These are phyloP conservation scores for Arabidopsis suecica DNA, from an alignment of 345 rosid species.

Conservation along the genomic window DNA sequence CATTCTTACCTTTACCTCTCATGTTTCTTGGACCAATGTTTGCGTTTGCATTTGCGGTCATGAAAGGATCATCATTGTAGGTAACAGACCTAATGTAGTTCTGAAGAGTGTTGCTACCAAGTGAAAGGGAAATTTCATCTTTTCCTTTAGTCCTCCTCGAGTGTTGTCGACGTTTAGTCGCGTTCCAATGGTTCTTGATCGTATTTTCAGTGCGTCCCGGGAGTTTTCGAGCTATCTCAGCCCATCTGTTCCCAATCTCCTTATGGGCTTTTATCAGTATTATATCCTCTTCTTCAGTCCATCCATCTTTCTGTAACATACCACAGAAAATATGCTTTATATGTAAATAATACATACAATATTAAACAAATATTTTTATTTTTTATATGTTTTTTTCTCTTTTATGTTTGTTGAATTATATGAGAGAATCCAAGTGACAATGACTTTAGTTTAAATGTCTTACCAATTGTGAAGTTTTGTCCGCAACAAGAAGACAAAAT, in stretches of 20 bases:
- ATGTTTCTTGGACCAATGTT: neutral
- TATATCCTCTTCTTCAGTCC: slow-evolving; percentile 71
- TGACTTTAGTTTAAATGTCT: slow-evolving; percentile 20
- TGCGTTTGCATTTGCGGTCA: neutral
- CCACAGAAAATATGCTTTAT: neutral
- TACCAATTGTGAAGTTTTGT: slow-evolving; percentile 1
- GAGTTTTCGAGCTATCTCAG: slow-evolving; percentile 64
- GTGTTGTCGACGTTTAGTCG: slow-evolving; percentile 56
- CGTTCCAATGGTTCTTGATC: slow-evolving; percentile 65
- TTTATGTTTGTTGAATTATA: slow-evolving; percentile 19
- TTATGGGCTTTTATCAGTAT: slow-evolving; percentile 50
- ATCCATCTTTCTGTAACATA: slow-evolving; percentile 62
- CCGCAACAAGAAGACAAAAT: slow-evolving; percentile 26
- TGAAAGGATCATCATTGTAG: slow-evolving; percentile 10
- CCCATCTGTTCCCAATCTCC: slow-evolving; percentile 71
- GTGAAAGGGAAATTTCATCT: slow-evolving; percentile 17
- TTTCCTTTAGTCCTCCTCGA: slow-evolving; percentile 51
- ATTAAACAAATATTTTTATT: neutral
- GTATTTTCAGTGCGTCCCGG: slow-evolving; percentile 71
- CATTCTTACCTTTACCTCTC: slow-evolving; percentile 27
- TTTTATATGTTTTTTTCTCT: neutral
- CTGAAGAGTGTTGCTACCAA: slow-evolving; percentile 41
- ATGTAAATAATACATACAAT: neutral
- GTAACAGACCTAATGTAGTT: slow-evolving; percentile 41
- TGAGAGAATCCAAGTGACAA: slow-evolving; percentile 24